Evolutionary conservation across 1,284 basidiomycete species (phyloP).

Genomic region (Sporisorium scitamineum): DNA sequence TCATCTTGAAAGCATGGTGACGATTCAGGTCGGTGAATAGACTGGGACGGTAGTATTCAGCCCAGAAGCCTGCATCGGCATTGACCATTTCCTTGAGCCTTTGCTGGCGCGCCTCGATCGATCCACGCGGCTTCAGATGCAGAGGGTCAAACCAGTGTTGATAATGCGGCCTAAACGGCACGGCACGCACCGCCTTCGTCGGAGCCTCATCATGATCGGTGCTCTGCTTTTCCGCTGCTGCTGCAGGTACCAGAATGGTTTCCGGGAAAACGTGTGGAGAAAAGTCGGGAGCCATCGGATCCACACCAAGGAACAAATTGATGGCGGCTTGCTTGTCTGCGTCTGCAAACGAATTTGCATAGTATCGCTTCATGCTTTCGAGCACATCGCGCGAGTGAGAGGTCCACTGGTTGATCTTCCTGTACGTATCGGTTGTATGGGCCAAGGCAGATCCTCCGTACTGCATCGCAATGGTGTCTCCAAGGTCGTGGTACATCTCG

Average conservation of each 20-base stretch:
- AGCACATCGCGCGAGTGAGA: slow-evolving; percentile 97
- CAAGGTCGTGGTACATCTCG: slow-evolving; percentile 88
- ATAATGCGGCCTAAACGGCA: slow-evolving; percentile 51
- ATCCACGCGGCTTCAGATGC: slow-evolving; percentile 40
- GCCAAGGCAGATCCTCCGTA: slow-evolving; percentile 82
- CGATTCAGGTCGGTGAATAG: slow-evolving; percentile 67
- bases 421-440: slow-evolving; percentile 95
- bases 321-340: slow-evolving; percentile 98
- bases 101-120: slow-evolving; percentile 39
- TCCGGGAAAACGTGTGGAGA: slow-evolving; percentile 37
- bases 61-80: slow-evolving; percentile 64
- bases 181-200: slow-evolving; percentile 18
- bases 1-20: slow-evolving; percentile 69
- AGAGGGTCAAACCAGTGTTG: slow-evolving; percentile 58
- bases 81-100: slow-evolving; percentile 59
- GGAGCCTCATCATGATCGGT: not conserved
- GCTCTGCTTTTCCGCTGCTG: not conserved
- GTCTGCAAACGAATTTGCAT: slow-evolving; percentile 87
- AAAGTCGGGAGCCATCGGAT: slow-evolving; percentile 46
- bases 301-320: slow-evolving; percentile 92
- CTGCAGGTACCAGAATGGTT: slow-evolving; percentile 16
- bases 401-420: slow-evolving; percentile 93
- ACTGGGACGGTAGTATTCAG: slow-evolving; percentile 66
- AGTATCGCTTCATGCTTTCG: slow-evolving; percentile 94
- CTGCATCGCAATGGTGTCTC: slow-evolving; percentile 86